Evolutionary conservation across 2,329 filamentous ascomycete species (phyloP), one percentile per base, ranked within the genome.

Genomic region (Reticulascus tulasneorum): DNA sequence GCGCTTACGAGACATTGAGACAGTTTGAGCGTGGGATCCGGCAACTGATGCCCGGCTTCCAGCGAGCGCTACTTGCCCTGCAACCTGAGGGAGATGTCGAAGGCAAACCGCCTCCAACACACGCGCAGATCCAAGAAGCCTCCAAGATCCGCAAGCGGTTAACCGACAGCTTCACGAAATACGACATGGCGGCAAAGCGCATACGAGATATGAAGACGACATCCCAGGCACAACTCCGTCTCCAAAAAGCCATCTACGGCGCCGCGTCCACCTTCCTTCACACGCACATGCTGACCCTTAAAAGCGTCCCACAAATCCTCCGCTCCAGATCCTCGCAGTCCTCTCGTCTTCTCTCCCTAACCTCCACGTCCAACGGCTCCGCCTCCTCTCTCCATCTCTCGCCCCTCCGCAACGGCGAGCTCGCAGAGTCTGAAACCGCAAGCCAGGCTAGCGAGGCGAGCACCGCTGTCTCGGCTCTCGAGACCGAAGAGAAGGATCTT

Each of bases 11-110:
- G 50, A 94, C 89, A 10, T 69, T 96, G 3, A 69, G 82, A 1
- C 87, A 95, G 53, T 95, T 95, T 47, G 87, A 96, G 62, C 75
- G 84, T 39, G 90, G 90, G 24, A 95, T 96, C 47, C 77, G 82
- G 22, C 69, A 87, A 35, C 71, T 95, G 26, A 69, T 95, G 39
- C 90, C 90, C 1, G 80, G 81, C 7, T 96, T 96, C 47, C 90
- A 95, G 52, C 84, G 82, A 42, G 69, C 88, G 0, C 69, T 96
- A 3, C 52, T 79, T 6, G 74, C 80, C 2, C 63, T 96, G 5
- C 89, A 95, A 37, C 62, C 73, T 3, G 64, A 62, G 59, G 57
- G 57, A 6, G 60, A 64, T 29, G 52, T 58, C 5, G 62, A 67
- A 15, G 47, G 37, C 1, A 63, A 59, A 17, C 63, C 69, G 2